A percentile compares a stretch with the other conserved stretches of the same genome.
These are phyloP conservation scores for Microstegium vimineum DNA, from an alignment of 176 grass and related monocot genomes.

Conservation along the genomic window DNA sequence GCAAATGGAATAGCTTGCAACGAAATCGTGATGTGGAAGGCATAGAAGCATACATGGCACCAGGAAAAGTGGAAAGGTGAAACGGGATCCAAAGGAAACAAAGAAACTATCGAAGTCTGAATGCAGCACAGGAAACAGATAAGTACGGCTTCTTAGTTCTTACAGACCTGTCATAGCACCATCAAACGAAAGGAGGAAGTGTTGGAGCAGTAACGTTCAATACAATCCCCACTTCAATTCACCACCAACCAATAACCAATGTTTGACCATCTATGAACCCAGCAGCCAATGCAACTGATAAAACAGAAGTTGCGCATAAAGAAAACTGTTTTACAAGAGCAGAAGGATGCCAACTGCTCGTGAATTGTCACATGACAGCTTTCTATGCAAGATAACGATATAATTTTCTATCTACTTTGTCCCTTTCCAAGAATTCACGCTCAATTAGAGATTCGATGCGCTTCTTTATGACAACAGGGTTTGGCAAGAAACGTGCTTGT, in stretches of 20 bases:
- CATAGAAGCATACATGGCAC: not conserved
- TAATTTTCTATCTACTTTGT: constrained; percentile 92
- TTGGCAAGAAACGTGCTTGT: constrained; percentile 84
- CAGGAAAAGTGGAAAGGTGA: not conserved
- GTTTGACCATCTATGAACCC: constrained; percentile 22
- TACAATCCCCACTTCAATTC: not conserved
- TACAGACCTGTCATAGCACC: not conserved
- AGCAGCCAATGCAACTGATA: constrained; percentile 24
- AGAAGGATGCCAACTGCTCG: constrained; percentile 12
- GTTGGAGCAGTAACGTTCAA: not conserved
- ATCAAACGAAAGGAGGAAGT: not conserved
- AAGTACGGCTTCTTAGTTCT: not conserved
- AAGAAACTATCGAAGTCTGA: not conserved
- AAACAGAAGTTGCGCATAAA: constrained; percentile 35
- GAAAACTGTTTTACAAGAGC: constrained; percentile 45
- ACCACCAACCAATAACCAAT: constrained; percentile 1
- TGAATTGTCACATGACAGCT: constrained; percentile 24
- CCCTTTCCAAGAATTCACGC: constrained; percentile 95
- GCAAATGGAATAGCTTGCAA: not conserved
- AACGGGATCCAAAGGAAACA: not conserved
- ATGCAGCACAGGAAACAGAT: not conserved
- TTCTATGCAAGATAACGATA: constrained; percentile 94
- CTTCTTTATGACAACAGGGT: constrained; percentile 97
- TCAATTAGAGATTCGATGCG: constrained; percentile 93
- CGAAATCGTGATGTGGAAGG: not conserved